Evolutionary conservation across 441 rosid genomes (phyloP).

Genomic region (Populus hybrid): DNA sequence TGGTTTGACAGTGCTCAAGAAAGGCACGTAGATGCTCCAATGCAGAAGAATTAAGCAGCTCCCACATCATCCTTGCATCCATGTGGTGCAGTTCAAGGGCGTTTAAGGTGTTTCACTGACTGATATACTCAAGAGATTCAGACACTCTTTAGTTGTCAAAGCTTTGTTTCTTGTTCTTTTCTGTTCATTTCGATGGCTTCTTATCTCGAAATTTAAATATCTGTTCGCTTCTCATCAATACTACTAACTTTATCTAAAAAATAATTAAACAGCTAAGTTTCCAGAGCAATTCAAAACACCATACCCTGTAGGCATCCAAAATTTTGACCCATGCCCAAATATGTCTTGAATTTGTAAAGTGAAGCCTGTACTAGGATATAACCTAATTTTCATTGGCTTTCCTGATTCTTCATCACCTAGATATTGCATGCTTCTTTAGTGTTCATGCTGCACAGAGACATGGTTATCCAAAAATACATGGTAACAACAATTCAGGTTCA

Average conservation of each 20-base stretch:
- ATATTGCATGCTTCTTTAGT: background rate
- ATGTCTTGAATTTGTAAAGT: background rate
- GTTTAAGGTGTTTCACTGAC: background rate
- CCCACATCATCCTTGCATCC: background rate
- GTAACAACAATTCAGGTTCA: background rate
- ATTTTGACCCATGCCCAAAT: background rate
- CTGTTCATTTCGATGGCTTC: background rate
- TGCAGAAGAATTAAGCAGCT: background rate
- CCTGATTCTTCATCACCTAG: background rate
- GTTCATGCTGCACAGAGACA: background rate
- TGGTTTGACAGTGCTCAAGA: background rate
- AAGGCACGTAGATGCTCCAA: background rate
- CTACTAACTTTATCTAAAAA: background rate
- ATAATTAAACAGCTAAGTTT: background rate
- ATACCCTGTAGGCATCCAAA: background rate
- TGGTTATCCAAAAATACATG: background rate
- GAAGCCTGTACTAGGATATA: background rate
- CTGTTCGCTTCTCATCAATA: background rate
- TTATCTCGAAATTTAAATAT: background rate
- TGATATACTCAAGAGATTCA: background rate
- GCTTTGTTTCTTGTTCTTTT: background rate
- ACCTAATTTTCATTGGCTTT: background rate
- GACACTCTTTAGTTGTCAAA: background rate
- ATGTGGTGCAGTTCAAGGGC: background rate
- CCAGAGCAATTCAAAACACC: background rate